Base-by-base conservation (phyloP, 2,329 filamentous ascomycete genomes). In the Daldinia sp. region DNA sequence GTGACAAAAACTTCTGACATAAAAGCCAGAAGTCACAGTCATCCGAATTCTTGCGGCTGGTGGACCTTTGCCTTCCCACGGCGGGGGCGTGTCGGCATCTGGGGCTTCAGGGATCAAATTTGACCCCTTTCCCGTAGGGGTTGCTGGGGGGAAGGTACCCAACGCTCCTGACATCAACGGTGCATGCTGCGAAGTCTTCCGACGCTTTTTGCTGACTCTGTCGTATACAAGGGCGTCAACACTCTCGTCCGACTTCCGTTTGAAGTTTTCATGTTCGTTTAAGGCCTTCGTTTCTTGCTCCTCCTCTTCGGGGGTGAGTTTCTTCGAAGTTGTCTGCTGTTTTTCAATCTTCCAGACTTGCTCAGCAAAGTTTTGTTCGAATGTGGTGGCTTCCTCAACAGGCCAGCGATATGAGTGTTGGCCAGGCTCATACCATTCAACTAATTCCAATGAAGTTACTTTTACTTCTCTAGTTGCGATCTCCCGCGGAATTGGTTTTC, bases 11-110 rank as follows among this genome's bases (percentile, higher is more conserved):
- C 91, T 96, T 66, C 95, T 90, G 11, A 99, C 94, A 77, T 99
- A 99, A 82, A 97, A 99, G 35, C 95, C 95, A 0, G 93, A 96
- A 1, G 93, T 93, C 52, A 97, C 94, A 0, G 92, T 96, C 87
- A 99, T 93, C 59, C 91, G 89, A 62, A 99, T 87, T 73, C 87
- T 90, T 49, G 87, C 91, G 0, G 94, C 95, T 1, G 94, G 87
- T 1, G 93, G 88, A 0, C 85, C 87, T 72, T 88, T 80, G 74
- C 82, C 85, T 35, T 79, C 81, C 85, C 85, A 87, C 0, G 85
- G 84, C 5, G 83, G 81, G 4, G 84, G 83, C 0, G 82, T 79
- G 72, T 81, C 76, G 23, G 80, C 73, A 43, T 78, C 77, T 0
- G 82, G 79, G 1, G 81, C 71, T 4, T 82, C 77, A 8, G 84